These are phyloP conservation scores for Alnus glutinosa DNA, from an alignment of 306 rosid genomes.

Conservation along the genomic window DNA sequence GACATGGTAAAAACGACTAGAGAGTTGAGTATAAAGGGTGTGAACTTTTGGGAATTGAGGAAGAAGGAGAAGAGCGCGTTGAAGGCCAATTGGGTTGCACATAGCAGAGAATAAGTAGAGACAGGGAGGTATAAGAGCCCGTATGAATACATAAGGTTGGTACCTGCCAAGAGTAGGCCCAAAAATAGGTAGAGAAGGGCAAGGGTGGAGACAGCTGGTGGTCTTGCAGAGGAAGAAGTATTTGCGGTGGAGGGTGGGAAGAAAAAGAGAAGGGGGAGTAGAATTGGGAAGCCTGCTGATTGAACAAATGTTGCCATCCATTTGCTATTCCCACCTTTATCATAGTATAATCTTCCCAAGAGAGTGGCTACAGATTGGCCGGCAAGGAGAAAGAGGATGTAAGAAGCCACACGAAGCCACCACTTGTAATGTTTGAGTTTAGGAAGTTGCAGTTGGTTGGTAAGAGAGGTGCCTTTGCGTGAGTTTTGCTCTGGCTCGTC, in stretches of 20 bases:
- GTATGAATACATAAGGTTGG: conserved; percentile 59
- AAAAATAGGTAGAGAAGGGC: conserved; percentile 35
- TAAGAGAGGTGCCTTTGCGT: conserved; percentile 1
- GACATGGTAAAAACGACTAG: conserved; percentile 54
- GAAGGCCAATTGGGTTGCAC: conserved; percentile 68
- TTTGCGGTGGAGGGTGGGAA: conserved; percentile 14
- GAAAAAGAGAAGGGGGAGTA: conserved; percentile 42
- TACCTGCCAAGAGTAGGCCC: conserved; percentile 40
- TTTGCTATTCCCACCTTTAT: conserved; percentile 64
- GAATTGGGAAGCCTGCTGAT: conserved; percentile 63
- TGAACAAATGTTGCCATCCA: conserved; percentile 74
- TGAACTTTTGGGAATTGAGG: conserved; percentile 59
- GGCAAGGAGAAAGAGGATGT: conserved; percentile 41
- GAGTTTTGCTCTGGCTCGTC: conserved; percentile 21
- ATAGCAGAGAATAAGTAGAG: conserved; percentile 59
- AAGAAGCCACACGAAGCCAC: conserved; percentile 50
- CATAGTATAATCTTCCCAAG: conserved; percentile 59
- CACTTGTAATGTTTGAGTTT: conserved; percentile 35
- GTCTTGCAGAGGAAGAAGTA: conserved; percentile 17
- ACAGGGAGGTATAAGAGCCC: conserved; percentile 62
- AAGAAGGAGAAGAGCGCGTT: conserved; percentile 57
- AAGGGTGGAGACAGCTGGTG: conserved; percentile 22
- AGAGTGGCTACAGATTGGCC: conserved; percentile 63
- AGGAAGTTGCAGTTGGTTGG: conserved; percentile 18
- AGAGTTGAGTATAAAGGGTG: conserved; percentile 52